Evolutionary conservation across 192 early-diverging fungal species (phyloP).

Genomic region (Rhizophagus sp.): DNA sequence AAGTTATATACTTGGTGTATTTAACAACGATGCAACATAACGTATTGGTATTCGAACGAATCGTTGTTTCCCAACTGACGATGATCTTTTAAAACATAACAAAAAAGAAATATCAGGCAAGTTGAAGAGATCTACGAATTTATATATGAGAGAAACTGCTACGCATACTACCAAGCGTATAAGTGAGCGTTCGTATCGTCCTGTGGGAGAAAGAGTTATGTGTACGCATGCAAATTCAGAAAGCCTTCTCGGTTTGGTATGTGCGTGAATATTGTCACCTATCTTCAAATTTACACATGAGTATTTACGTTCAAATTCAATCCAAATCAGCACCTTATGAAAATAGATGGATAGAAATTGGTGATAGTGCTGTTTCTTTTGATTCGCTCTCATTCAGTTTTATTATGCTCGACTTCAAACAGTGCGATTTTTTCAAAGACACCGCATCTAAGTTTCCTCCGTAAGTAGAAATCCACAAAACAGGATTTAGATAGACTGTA

Average conservation of each 20-base stretch:
- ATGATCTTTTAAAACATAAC: conserved; percentile 13
- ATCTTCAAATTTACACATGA: neutral
- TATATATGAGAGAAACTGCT: conserved; percentile 9
- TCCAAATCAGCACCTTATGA: neutral
- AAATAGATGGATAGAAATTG: conserved; percentile 27
- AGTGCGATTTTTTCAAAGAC: too few species aligned
- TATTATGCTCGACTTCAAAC: too few species aligned
- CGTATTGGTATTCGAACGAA: neutral
- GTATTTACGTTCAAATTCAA: too few species aligned
- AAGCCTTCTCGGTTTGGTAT: conserved; percentile 26
- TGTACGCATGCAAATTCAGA: conserved; percentile 19
- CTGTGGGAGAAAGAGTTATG: conserved; percentile 7
- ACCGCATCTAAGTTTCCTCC: too few species aligned
- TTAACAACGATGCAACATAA: conserved; percentile 24
- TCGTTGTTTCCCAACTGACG: neutral
- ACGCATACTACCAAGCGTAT: neutral
- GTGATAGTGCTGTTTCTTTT: conserved; percentile 24
- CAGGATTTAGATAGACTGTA: too few species aligned
- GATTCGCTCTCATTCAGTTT: neutral
- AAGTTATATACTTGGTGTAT: conserved; percentile 16
- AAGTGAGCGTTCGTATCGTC: neutral
- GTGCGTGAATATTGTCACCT: neutral
- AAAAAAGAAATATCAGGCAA: neutral
- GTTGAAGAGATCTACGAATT: too few species aligned
- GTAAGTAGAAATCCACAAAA: too few species aligned